Evolutionary conservation across 2,329 filamentous ascomycete genomes (phyloP).

Genomic region (Rutstroemia sp.): DNA sequence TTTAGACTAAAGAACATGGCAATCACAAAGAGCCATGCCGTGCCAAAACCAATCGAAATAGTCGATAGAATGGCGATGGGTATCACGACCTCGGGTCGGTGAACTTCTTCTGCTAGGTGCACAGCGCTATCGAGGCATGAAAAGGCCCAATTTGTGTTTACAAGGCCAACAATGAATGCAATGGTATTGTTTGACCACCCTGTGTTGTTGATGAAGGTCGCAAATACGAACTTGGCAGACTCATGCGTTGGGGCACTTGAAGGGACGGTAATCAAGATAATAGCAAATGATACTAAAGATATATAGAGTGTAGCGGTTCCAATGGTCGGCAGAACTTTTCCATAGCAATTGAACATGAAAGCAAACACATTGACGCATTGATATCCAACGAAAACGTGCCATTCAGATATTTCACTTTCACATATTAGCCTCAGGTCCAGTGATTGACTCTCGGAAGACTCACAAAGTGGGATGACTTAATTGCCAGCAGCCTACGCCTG

Average conservation of each 20-base stretch:
- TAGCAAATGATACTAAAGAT: slow-evolving; percentile 1
- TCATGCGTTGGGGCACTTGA: slow-evolving; percentile 6
- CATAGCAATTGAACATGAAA: slow-evolving; percentile 7
- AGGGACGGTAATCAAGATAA: slow-evolving; percentile 1
- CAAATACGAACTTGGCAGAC: slow-evolving; percentile 6
- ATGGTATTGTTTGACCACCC: slow-evolving; percentile 9
- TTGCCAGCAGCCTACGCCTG: slow-evolving; percentile 5
- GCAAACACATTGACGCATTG: slow-evolving; percentile 4
- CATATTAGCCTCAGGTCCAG: not conserved
- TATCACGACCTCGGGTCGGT: slow-evolving; percentile 6
- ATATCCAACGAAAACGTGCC: slow-evolving; percentile 8
- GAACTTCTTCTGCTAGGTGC: slow-evolving; percentile 8
- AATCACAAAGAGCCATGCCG: slow-evolving; percentile 6
- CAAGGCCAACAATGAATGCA: slow-evolving; percentile 8
- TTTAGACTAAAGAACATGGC: slow-evolving; percentile 8
- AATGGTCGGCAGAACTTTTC: slow-evolving; percentile 1
- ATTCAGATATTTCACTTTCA: not conserved
- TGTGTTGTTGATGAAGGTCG: slow-evolving; percentile 11
- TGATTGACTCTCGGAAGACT: not conserved
- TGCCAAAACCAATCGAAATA: slow-evolving; percentile 4
- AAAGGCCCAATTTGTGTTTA: slow-evolving; percentile 9
- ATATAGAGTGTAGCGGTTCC: slow-evolving; percentile 5
- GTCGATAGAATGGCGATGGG: slow-evolving; percentile 6
- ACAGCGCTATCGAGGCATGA: slow-evolving; percentile 7
- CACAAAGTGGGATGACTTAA: slow-evolving; percentile 4